Evolutionary conservation across 371 early-diverging fungal species (phyloP), one percentile per base, ranked within the genome.

Genomic region (Syncephalis fuscata): DNA sequence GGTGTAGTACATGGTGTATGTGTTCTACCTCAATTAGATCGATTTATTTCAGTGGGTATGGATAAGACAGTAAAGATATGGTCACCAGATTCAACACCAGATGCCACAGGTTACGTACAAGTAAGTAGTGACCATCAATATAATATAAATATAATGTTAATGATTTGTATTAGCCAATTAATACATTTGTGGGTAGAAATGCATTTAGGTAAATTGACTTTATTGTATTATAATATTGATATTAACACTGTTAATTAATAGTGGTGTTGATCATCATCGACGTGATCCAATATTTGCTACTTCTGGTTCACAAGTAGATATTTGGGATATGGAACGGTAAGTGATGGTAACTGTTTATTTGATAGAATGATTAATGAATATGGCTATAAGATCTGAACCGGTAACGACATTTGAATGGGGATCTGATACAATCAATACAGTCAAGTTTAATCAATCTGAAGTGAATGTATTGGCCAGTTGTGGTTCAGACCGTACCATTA

Each of bases 361-460:
- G 20, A 20, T 19, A 56, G 3, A 27, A n/a, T n/a, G n/a, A n/a
- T n/a, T n/a, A n/a, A n/a, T n/a, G n/a, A 14, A 42, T 41, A 21
- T 17, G 24, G 49, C 48, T 42, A 16, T 42, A 41, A 64, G 68
- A 48, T 80, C 91, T 5, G 80, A 87, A 48, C 96, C 98, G 2
- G 68, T 87, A 25, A 71, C 75, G 45, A 74, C 76, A 19, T 71
- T 92, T 49, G 70, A 75, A 32, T 94, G 95, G 93, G 95, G 92
- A 8, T 80, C 85, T 19, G 98, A 95, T 62, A 91, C 94, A 5
- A 81, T 89, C 60, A 84, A 83, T 44, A 71, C 86, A 1, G 88
- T 95, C 54, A 77, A 78, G 56, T 91, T 94, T 66, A 98, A 98
- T 62, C 88, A 87, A 58, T 86, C 91, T 3, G 92, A 98, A 63